phyloP scores from a whole-genome alignment of 2,329 filamentous ascomycete species.

The Aspergillus sp. region DNA sequence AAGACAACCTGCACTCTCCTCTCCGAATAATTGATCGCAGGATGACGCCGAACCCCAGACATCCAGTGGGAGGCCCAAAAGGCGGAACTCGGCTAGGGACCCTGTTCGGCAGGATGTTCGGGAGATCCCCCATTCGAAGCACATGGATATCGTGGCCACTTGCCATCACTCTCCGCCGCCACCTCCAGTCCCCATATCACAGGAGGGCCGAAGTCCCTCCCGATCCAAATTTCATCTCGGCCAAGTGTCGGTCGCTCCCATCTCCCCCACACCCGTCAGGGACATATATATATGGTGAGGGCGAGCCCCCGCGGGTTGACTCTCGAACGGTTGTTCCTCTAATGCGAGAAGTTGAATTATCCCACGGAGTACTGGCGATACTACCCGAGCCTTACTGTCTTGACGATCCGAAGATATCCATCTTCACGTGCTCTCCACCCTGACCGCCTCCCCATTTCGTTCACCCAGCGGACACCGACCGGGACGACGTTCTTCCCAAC shows the following conservation, averaged over 20 bases:
- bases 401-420: neutral
- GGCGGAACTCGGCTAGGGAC: constrained; percentile 25
- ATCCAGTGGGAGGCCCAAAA: constrained; percentile 3
- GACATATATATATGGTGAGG: constrained; percentile 10
- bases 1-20: neutral
- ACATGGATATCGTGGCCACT: constrained; percentile 1
- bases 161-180: constrained; percentile 10
- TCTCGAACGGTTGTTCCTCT: neutral
- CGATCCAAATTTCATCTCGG: constrained; percentile 15
- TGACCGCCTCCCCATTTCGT: neutral
- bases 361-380: too few relatives aligned
- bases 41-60: neutral
- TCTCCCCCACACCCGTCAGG: constrained; percentile 7
- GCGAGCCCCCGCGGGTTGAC: neutral
- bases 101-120: constrained; percentile 21
- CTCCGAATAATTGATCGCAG: neutral
- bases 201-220: constrained; percentile 18
- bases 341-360: neutral
- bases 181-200: constrained; percentile 10
- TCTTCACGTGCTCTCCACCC: neutral
- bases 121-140: constrained; percentile 20
- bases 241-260: constrained; percentile 7
- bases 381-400: too few relatives aligned
- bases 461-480: neutral
- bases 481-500: neutral